Evolutionary conservation across 768 basidiomycete species (phyloP), one percentile per base, ranked within the genome.

Genomic region (Agrocybe pediades): DNA sequence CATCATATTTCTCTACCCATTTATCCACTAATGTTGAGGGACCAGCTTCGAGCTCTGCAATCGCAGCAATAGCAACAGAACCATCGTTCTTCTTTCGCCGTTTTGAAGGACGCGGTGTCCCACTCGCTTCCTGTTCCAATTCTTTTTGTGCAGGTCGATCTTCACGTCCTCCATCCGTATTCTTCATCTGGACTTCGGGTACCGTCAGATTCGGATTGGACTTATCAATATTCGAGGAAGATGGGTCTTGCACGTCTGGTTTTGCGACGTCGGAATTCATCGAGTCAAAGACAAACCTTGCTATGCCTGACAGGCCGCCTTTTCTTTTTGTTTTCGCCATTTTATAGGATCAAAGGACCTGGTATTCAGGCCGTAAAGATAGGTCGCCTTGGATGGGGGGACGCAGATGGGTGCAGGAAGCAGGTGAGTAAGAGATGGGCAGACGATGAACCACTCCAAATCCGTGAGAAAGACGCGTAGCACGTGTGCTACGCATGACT

Each of bases 1-100:
- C 90, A 63, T 95, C 88, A 62, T 84, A 84, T 56, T 74, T 76
- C 55, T 71, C 57, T 30, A 65, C 66, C 74, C 68, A 65, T 71
- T 57, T 27, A 65, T 67, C 74, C 67, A 64, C 51, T 65, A 4
- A 7, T 42, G 57, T 15, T n/a, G 33, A 36, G 7, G 7, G 29
- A 15, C 33, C 33, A 9, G 61, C 7, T 64, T 39, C 42, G 55
- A 63, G 1, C 4, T 25, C 30, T 21, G 27, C 59, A 39, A 60
- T 67, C 68, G 53, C 66, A 54, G 62, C 52, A 23, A 54, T 55
- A n/a, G 49, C 24, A 19, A 40, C 36, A 20, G 55, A 46, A 24
- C 58, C 49, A 41, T 62, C 57, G 21, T 55, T 64, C 41, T 58
- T 62, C 64, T 69, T 73, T 25, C 66, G 66, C 58, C 72, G 74